Conservation (phyloP, 2,329 filamentous ascomycete species). For the Colletotrichum sojae region DNA sequence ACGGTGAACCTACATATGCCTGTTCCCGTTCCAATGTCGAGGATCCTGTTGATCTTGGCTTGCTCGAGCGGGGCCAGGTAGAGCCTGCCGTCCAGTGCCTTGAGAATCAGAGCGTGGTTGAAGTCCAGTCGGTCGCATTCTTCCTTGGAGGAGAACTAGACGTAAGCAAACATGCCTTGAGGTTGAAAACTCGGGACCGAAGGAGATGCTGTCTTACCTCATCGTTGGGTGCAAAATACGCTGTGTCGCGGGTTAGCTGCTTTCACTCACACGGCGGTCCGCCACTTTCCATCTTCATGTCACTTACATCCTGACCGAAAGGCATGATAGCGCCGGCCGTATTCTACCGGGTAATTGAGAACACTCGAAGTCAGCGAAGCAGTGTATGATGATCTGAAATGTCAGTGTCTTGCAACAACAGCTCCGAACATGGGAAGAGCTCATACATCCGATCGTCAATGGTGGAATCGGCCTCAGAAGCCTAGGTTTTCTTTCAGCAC, state of each 20-base stretch:
- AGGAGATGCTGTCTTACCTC: conserved; percentile 42
- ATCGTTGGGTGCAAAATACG: conserved; percentile 55
- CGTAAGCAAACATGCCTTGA: not conserved
- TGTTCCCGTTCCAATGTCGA: conserved; percentile 73
- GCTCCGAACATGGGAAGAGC: not conserved
- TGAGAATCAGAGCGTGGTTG: conserved; percentile 21
- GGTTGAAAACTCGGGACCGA: not conserved
- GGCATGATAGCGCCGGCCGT: conserved; percentile 40
- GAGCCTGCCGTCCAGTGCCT: conserved; percentile 5
- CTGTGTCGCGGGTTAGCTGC: not conserved
- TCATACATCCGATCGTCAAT: conserved; percentile 23
- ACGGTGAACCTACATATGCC: conserved; percentile 65
- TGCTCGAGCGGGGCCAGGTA: conserved; percentile 29
- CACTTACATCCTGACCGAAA: conserved; percentile 35
- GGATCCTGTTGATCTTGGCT: conserved; percentile 52
- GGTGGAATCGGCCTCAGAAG: conserved; percentile 11
- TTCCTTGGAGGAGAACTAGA: not conserved
- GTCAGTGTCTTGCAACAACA: not conserved
- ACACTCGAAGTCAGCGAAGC: conserved; percentile 34
- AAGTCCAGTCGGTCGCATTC: conserved; percentile 33
- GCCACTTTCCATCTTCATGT: not conserved
- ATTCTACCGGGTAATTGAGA: conserved; percentile 33
- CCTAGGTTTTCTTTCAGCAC: not conserved
- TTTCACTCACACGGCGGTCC: not conserved
- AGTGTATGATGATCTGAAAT: conserved; percentile 25